phyloP scores from a whole-genome alignment of 257 asterid species.

The Primulina huaijiensis region DNA sequence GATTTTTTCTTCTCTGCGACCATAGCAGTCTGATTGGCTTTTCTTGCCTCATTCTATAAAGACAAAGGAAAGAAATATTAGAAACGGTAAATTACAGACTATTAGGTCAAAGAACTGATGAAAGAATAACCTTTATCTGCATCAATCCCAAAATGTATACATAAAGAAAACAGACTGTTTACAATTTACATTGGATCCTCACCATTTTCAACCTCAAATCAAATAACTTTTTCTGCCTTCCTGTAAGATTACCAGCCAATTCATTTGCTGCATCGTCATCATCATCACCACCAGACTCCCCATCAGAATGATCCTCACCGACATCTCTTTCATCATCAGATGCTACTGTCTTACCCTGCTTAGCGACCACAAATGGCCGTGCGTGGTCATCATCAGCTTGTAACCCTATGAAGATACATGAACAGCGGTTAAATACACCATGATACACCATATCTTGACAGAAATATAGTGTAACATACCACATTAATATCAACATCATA shows the following conservation, averaged over 20 bases:
- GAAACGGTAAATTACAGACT: neutral
- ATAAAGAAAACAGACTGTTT: neutral
- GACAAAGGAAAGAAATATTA: conserved; percentile 12
- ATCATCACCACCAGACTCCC: conserved; percentile 38
- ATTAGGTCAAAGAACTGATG: neutral
- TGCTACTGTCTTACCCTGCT: conserved; percentile 34
- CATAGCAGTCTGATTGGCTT: conserved; percentile 91
- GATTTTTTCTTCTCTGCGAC: conserved; percentile 74
- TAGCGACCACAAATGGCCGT: conserved; percentile 23
- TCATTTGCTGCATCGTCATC: conserved; percentile 32
- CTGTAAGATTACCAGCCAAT: conserved; percentile 50
- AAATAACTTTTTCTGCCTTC: conserved; percentile 67
- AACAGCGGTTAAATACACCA: neutral
- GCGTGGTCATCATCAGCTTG: conserved; percentile 28
- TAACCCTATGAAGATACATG: conserved; percentile 33
- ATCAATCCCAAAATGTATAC: neutral
- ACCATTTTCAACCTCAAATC: conserved; percentile 88
- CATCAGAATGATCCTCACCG: conserved; percentile 30
- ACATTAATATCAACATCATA: neutral
- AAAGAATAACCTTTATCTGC: neutral
- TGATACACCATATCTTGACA: neutral
- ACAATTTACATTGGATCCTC: conserved; percentile 17
- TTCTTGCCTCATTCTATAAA: conserved; percentile 74
- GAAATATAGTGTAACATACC: neutral
- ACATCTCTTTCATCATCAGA: conserved; percentile 34